Conservation (phyloP, 1,139 yeast species). For the Yamadazyma dendronema region DNA sequence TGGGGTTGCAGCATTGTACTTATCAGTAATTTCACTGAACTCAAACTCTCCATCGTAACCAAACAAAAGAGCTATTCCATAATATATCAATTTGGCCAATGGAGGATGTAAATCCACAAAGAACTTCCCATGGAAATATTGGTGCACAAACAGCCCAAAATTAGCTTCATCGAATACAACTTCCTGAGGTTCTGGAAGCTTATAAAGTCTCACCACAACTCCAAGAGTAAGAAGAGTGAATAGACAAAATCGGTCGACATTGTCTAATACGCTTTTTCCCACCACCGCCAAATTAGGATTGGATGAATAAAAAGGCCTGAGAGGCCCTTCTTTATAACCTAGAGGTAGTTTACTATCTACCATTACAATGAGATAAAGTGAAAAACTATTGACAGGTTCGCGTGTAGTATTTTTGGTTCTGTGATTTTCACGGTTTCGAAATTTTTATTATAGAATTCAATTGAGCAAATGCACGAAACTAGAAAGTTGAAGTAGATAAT, state of each 20-base stretch:
- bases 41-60: conserved; percentile 48
- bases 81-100: conserved; percentile 48
- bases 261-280: conserved; percentile 4
- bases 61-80: conserved; percentile 35
- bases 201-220: conserved; percentile 45
- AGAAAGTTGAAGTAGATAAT: too few species aligned
- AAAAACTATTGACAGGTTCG: background rate
- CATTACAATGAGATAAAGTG: conserved; percentile 6
- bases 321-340: conserved; percentile 21
- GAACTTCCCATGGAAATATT: conserved; percentile 60
- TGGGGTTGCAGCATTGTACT: conserved; percentile 31
- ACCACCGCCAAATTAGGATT: conserved; percentile 7
- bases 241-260: conserved; percentile 22
- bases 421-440: conserved; percentile 1
- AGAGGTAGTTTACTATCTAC: conserved; percentile 15
- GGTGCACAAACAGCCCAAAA: conserved; percentile 35
- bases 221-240: conserved; percentile 22
- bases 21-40: conserved; percentile 32
- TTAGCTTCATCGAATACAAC: conserved; percentile 95
- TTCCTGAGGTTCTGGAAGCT: conserved; percentile 64
- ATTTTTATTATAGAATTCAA: background rate
- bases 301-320: conserved; percentile 15
- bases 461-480: too few species aligned
- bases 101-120: conserved; percentile 68
- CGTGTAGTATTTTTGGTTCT: too few species aligned